Evolutionary conservation across 129 eudicot species (phyloP).

Genomic region (Chrysanthemum makinoi): DNA sequence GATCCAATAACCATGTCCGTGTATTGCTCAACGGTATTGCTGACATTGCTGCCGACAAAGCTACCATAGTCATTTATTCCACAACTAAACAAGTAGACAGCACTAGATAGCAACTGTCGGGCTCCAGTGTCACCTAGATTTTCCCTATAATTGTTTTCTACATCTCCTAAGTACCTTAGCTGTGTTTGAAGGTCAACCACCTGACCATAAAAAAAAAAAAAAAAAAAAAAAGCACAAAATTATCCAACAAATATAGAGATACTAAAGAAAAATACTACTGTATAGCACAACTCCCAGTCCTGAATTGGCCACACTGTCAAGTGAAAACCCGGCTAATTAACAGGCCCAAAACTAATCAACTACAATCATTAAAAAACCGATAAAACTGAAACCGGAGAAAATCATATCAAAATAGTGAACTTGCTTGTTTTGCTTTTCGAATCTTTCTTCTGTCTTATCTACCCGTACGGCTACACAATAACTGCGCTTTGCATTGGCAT

Average conservation of each 20-base stretch:
- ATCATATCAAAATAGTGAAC: too few species aligned
- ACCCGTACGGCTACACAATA: too few species aligned
- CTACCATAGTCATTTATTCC: constrained; percentile 49
- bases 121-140: constrained; percentile 26
- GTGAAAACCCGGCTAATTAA: background rate
- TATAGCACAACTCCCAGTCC: background rate
- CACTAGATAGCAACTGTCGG: constrained; percentile 25
- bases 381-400: too few species aligned
- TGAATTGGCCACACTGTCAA: background rate
- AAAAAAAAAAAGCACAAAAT: background rate
- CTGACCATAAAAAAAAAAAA: constrained; percentile 18
- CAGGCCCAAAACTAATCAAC: too few species aligned
- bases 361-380: too few species aligned
- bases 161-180: constrained; percentile 36
- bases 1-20: constrained; percentile 43
- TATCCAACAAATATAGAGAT: background rate
- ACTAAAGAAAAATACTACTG: background rate
- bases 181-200: constrained; percentile 51
- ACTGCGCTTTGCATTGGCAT: too few species aligned
- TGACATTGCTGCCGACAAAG: constrained; percentile 9
- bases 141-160: constrained; percentile 22
- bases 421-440: too few species aligned
- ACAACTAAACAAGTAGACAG: constrained; percentile 54
- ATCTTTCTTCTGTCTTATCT: too few species aligned
- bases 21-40: constrained; percentile 21